These are phyloP conservation scores for Lecanicillium sp. DNA, from an alignment of 2,329 filamentous ascomycete species.

Conservation along the genomic window DNA sequence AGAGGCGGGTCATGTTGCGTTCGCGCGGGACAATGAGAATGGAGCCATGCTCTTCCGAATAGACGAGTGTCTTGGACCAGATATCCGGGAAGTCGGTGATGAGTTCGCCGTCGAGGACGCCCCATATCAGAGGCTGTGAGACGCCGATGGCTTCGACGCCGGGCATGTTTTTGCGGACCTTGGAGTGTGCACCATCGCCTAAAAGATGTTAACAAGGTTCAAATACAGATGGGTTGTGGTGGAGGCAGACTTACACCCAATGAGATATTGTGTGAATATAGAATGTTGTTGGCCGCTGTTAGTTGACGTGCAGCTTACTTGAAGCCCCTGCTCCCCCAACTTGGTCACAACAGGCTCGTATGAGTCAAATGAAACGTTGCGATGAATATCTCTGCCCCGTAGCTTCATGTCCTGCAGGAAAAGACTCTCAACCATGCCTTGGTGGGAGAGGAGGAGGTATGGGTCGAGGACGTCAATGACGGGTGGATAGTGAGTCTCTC, in stretches of 20 bases:
- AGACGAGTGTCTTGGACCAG: slow-evolving; percentile 65
- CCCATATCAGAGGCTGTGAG: slow-evolving; percentile 53
- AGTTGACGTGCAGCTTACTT: slow-evolving; percentile 43
- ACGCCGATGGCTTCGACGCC: slow-evolving; percentile 45
- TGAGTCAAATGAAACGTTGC: slow-evolving; percentile 56
- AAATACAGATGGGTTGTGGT: no score
- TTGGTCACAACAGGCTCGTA: slow-evolving; percentile 38
- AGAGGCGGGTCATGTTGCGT: slow-evolving; percentile 60
- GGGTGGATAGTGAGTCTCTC: slow-evolving; percentile 61
- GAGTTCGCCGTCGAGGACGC: slow-evolving; percentile 62
- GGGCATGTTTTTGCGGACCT: slow-evolving; percentile 57
- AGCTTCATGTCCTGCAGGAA: slow-evolving; percentile 62
- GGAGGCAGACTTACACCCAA: slow-evolving; percentile 47
- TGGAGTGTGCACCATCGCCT: slow-evolving; percentile 64
- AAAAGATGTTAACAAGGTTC: neutral
- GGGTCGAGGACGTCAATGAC: slow-evolving; percentile 48
- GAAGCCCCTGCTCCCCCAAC: slow-evolving; percentile 27
- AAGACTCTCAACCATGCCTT: slow-evolving; percentile 66
- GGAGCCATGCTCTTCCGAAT: slow-evolving; percentile 58
- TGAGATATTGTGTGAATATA: slow-evolving; percentile 53
- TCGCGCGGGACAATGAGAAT: slow-evolving; percentile 69
- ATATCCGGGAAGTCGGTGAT: slow-evolving; percentile 68
- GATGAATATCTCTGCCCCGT: slow-evolving; percentile 52
- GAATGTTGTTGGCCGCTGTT: slow-evolving; percentile 41
- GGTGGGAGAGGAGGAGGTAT: slow-evolving; percentile 54